phyloP scores from a whole-genome alignment of 805 yeast species.

The Peterozyma xylosa region DNA sequence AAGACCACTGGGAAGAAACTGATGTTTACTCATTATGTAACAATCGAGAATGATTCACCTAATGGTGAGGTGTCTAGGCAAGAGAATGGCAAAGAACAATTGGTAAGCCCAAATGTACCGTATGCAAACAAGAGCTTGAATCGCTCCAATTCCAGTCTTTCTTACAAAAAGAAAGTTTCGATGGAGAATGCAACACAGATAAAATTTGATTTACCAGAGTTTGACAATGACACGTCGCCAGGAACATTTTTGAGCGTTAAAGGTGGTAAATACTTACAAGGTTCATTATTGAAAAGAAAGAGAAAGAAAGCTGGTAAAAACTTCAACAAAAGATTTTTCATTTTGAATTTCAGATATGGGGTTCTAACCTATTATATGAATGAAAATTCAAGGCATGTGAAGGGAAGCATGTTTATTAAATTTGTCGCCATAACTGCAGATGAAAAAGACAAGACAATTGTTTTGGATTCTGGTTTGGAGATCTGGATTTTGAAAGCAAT shows the following conservation, averaged over 20 bases:
- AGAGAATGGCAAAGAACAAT: neutral
- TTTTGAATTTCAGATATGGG: slow-evolving; percentile 75
- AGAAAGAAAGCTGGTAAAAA: slow-evolving; percentile 83
- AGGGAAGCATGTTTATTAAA: slow-evolving; percentile 89
- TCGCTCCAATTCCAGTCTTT: slow-evolving; percentile 4
- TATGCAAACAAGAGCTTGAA: neutral
- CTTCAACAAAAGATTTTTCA: slow-evolving; percentile 77
- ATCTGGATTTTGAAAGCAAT: slow-evolving; percentile 81
- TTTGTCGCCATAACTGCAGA: slow-evolving; percentile 80
- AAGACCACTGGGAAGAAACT: slow-evolving; percentile 79
- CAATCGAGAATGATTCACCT: slow-evolving; percentile 15
- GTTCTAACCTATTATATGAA: slow-evolving; percentile 75
- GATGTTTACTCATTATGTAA: slow-evolving; percentile 47
- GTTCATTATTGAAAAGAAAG: slow-evolving; percentile 62
- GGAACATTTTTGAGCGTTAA: slow-evolving; percentile 28
- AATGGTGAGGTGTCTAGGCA: neutral
- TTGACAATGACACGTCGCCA: slow-evolving; percentile 11
- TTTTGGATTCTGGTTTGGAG: slow-evolving; percentile 92
- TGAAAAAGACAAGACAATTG: slow-evolving; percentile 56
- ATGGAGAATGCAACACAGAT: slow-evolving; percentile 12
- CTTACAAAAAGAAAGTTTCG: neutral
- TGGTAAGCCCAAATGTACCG: neutral
- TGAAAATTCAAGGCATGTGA: slow-evolving; percentile 59
- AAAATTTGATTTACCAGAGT: slow-evolving; percentile 19
- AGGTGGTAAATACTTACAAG: slow-evolving; percentile 70